These are phyloP conservation scores for Hsuehochloa calcarea DNA, from an alignment of 176 grass and related monocot species.

Conservation along the genomic window DNA sequence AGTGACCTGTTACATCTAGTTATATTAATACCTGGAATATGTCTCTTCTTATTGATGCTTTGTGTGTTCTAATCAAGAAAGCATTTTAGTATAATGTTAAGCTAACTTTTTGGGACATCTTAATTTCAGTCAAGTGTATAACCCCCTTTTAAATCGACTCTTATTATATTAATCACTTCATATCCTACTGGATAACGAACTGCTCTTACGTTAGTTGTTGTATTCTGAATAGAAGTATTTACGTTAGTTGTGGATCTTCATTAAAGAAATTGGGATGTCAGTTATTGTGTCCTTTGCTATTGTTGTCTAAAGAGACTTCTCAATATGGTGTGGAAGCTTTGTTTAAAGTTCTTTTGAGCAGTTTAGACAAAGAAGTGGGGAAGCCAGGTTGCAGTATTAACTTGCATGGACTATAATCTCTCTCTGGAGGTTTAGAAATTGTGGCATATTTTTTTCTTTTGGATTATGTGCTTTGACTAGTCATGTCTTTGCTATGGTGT, in stretches of 20 bases:
- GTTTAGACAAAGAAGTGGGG: conserved; percentile 8
- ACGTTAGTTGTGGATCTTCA: not conserved
- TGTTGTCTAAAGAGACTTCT: not conserved
- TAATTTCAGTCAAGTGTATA: conserved; percentile 35
- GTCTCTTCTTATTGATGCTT: conserved; percentile 27
- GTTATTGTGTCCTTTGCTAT: conserved; percentile 2
- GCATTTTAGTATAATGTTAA: conserved; percentile 38
- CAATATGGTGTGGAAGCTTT: not conserved
- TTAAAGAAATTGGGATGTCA: not conserved
- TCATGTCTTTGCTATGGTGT: not conserved
- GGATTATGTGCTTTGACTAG: not conserved
- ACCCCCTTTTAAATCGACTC: too few relatives aligned
- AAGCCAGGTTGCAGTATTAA: not conserved
- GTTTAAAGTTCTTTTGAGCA: not conserved
- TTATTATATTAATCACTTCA: too few relatives aligned
- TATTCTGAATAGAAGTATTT: not conserved
- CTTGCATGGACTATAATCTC: not conserved
- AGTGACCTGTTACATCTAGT: not conserved
- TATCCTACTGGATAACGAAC: too few relatives aligned
- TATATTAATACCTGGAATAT: conserved; percentile 16
- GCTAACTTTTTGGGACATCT: conserved; percentile 35
- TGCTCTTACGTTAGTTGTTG: too few relatives aligned
- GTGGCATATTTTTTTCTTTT: not conserved
- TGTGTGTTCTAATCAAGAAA: conserved; percentile 18
- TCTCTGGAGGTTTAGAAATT: not conserved